Evolutionary conservation across 2,329 filamentous ascomycete species (phyloP), one percentile per base, ranked within the genome.

Genomic region (Fusarium sp.): DNA sequence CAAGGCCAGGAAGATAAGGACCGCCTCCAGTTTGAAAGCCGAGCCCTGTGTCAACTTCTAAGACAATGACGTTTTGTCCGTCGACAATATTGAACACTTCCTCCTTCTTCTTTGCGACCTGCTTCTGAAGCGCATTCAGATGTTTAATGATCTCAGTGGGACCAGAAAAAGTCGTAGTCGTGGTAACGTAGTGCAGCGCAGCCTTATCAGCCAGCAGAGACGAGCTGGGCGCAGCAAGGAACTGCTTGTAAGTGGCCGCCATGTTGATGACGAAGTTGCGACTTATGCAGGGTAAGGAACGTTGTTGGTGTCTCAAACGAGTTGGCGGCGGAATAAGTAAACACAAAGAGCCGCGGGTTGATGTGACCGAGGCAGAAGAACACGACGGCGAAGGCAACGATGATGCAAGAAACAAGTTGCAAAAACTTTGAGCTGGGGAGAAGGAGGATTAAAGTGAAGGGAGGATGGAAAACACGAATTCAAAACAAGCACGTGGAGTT

Each of bases 141-240:
- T 98, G 95, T 85, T 94, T 95, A 84, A 96, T 86, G 82, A 99
- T 94, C 52, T 94, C 90, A 58, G 91, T 88, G 52, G 92, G 83
- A 76, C 94, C 91, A 71, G 88, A 87, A 80, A 97, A 87, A 73
- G 90, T 90, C 39, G 92, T 94, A 18, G 95, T 92, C 13, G 96
- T 98, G 63, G 95, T 94, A 82, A 98, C 92, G 86, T 98, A 99
- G 86, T 96, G 91, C 76, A 95, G 85, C 50, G 92, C 89, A 66
- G 92, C 92, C 82, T 92, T 87, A 61, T 88, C 84, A 41, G 91
- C 87, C 78, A 96, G 85, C 64, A 89, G 84, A 63, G 89, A 88
- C 62, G 90, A 84, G 82, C 85, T 91, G 72, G 92, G 92, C 72
- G 89, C 86, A 79, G 89, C 87, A 63, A 95, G 87, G 82, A 95